phyloP scores from a whole-genome alignment of 345 rosid species.

The Cardiospermum halicacabum region DNA sequence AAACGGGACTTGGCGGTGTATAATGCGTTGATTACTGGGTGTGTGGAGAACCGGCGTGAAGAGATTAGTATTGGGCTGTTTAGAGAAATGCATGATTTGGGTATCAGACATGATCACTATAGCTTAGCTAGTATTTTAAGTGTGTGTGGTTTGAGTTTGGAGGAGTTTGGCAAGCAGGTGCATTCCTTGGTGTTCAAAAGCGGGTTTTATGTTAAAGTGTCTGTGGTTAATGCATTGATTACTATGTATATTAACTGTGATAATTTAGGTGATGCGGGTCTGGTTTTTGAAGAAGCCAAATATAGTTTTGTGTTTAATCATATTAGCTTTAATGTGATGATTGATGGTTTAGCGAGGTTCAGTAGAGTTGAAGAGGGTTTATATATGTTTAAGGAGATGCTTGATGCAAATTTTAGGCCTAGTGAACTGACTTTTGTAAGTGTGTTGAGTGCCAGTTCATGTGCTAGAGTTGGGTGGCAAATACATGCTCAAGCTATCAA shows the following conservation, averaged over 20 bases:
- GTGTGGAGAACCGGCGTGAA: conserved; percentile 41
- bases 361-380: conserved; percentile 39
- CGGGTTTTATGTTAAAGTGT: conserved; percentile 38
- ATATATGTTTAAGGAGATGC: conserved; percentile 42
- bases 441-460: conserved; percentile 45
- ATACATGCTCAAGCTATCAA: conserved; percentile 47
- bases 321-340: conserved; percentile 67
- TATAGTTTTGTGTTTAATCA: conserved; percentile 30
- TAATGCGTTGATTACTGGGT: conserved; percentile 81
- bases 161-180: conserved; percentile 57
- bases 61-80: conserved; percentile 46
- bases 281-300: conserved; percentile 48
- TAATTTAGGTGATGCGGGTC: conserved; percentile 28
- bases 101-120: conserved; percentile 54
- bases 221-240: conserved; percentile 62
- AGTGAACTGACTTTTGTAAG: conserved; percentile 56
- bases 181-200: conserved; percentile 54
- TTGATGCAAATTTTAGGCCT: conserved; percentile 43
- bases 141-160: conserved; percentile 32
- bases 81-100: conserved; percentile 48
- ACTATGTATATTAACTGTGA: conserved; percentile 58
- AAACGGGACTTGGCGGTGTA: conserved; percentile 40
- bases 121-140: conserved; percentile 67
- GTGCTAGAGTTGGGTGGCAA: conserved; percentile 32
- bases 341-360: conserved; percentile 48